Evolutionary conservation across 768 basidiomycete species (phyloP).

Genomic region (Mycena vitilis): DNA sequence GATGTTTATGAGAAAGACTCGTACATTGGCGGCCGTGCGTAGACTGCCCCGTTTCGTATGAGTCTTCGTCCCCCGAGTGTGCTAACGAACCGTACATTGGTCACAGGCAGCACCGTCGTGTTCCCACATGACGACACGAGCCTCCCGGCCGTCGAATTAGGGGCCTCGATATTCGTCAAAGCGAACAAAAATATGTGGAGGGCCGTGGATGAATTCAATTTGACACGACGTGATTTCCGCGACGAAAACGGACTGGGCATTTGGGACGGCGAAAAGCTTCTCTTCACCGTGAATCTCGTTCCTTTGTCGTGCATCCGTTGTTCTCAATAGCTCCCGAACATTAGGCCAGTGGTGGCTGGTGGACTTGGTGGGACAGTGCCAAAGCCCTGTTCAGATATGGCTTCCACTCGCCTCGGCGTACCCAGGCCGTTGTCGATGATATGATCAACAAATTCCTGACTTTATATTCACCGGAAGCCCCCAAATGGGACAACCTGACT

Average conservation of each 20-base stretch:
- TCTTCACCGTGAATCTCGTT: conserved; percentile 65
- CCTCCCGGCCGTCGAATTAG: conserved; percentile 80
- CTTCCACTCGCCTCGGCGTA: conserved; percentile 65
- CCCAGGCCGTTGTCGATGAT: conserved; percentile 63
- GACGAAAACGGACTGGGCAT: conserved; percentile 70
- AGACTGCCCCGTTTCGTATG: not conserved
- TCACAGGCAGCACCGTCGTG: conserved; percentile 25
- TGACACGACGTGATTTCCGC: conserved; percentile 63
- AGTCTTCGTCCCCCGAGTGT: not conserved
- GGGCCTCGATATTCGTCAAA: conserved; percentile 88
- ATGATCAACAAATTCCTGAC: conserved; percentile 64
- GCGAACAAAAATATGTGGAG: conserved; percentile 78
- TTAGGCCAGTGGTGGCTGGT: conserved; percentile 47
- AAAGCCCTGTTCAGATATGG: conserved; percentile 87
- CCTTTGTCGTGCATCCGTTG: conserved; percentile 1
- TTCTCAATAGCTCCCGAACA: not conserved
- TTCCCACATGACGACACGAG: conserved; percentile 46
- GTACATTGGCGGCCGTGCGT: conserved; percentile 90
- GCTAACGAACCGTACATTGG: not conserved
- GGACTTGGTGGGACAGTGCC: conserved; percentile 78
- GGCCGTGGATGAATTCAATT: conserved; percentile 84
- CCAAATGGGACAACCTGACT: conserved; percentile 72
- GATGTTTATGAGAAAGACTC: conserved; percentile 85
- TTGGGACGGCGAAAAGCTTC: conserved; percentile 85
- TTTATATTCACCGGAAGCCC: conserved; percentile 66